Evolutionary conservation across 306 rosid genomes (phyloP), one percentile per base, ranked within the genome.

Genomic region (Cucumis cinereus): DNA sequence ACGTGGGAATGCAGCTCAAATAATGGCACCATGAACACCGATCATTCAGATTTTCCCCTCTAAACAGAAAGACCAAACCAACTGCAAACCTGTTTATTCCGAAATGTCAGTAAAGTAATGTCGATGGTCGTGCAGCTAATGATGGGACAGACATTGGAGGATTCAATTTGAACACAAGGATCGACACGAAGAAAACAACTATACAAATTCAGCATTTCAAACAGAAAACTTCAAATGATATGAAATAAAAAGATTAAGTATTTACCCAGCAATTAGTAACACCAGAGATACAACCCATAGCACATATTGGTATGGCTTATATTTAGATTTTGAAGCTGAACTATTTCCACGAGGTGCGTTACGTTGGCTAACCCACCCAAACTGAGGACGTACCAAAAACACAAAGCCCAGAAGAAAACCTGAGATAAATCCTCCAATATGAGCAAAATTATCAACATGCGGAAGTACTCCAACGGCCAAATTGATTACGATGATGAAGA

Each of bases 381-480:
- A 77, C 75, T 77, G 80, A 19, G 80, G 80, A 22, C 64, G 80
- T 26, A 77, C 59, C 75, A 77, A 53, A 35, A 77, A 26, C 52
- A 77, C 63, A 2, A 77, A 77, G 5, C 80, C 80, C 0, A 77
- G 75, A 77, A 77, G 75, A 77, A 63, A 77, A 26, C 80, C 80
- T 2, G 80, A 77, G 45, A 52, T 52, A 36, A 77, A 77, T 15
- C 80, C 80, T 66, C 80, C 80, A 14, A 77, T 77, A 66, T 77
- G 80, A 35, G 80, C 80, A 40, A 64, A 77, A 64, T 77, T 77
- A 77, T 77, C 80, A 5, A 77, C 80, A 6, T 77, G 80, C 7
- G 80, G 80, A 47, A 77, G 80, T 19, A 77, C 54, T 13, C 80
- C 80, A 22, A 77, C 17, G 4, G 75, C 80, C 74, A 77, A 66